Evolutionary conservation across 1,284 basidiomycete species (phyloP).

Genomic region (Cryptococcus neoformans): DNA sequence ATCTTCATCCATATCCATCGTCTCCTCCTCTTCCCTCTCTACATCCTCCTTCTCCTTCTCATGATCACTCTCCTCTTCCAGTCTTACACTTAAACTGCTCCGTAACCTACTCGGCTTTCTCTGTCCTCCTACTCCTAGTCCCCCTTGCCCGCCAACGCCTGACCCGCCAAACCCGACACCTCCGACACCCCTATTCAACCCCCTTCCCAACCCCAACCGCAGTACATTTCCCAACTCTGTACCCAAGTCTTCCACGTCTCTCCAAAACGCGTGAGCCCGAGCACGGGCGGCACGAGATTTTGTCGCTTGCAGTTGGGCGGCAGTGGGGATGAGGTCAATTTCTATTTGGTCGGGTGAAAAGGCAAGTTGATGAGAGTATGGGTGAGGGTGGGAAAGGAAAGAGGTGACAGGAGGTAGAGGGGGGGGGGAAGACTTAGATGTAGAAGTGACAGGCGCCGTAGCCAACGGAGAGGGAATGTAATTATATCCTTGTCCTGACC

Average conservation of each 20-base stretch:
- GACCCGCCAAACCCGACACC: neutral
- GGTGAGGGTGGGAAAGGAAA: neutral
- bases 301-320: neutral
- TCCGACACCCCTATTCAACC: neutral
- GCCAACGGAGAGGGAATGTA: neutral
- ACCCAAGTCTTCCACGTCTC: neutral
- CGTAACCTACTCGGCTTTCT: neutral
- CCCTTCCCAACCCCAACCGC: neutral
- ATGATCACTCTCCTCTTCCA: neutral
- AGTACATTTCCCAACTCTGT: conserved; percentile 1
- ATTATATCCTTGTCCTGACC: neutral
- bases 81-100: neutral
- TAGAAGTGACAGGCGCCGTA: neutral
- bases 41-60: neutral
- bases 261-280: neutral
- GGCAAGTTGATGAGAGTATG: neutral
- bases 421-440: neutral
- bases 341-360: neutral
- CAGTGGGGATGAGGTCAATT: neutral
- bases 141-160: neutral
- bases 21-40: neutral
- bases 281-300: neutral
- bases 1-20: neutral
- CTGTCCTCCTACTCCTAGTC: neutral
- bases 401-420: neutral